Evolutionary conservation across 75 land plant species (phyloP).

Genomic region (Gnetum montanum): DNA sequence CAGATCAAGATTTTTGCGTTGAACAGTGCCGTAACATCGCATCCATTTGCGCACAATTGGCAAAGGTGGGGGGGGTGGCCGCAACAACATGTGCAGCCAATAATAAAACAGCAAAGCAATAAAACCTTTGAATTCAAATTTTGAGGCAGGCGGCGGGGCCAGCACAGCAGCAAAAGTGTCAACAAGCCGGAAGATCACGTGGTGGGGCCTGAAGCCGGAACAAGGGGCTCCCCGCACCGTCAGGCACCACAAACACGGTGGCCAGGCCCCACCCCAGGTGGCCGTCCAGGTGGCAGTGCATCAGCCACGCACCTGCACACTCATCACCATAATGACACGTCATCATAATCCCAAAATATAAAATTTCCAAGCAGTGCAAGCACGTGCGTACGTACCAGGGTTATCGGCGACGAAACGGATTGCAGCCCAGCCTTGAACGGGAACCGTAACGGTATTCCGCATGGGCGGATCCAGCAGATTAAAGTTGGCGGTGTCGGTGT

Average conservation of each 20-base stretch:
- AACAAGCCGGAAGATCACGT: conserved; percentile 8
- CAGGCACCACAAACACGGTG: conserved; percentile 12
- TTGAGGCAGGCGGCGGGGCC: too few species aligned
- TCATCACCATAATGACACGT: too few species aligned
- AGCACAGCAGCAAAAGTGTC: too few species aligned
- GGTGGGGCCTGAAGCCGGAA: conserved; percentile 8
- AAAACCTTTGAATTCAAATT: too few species aligned
- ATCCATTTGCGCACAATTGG: too few species aligned
- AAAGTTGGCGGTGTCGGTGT: conserved; percentile 23
- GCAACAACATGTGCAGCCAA: too few species aligned
- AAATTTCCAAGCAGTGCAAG: too few species aligned
- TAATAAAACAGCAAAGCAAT: too few species aligned
- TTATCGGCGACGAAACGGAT: conserved; percentile 60
- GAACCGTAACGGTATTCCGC: conserved; percentile 53
- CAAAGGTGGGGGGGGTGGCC: too few species aligned
- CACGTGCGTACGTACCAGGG: conserved; percentile 56
- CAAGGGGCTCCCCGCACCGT: conserved; percentile 1
- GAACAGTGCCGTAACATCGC: too few species aligned
- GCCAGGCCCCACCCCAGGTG: conserved; percentile 31
- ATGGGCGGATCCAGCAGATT: conserved; percentile 57
- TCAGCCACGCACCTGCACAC: conserved; percentile 23
- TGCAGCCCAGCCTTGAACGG: conserved; percentile 58
- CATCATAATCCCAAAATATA: too few species aligned
- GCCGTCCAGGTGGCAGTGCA: conserved; percentile 28
- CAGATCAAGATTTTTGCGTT: too few species aligned